Base-by-base conservation (phyloP, 1,139 yeast genomes). In the Yamadazyma songkhlaensis region DNA sequence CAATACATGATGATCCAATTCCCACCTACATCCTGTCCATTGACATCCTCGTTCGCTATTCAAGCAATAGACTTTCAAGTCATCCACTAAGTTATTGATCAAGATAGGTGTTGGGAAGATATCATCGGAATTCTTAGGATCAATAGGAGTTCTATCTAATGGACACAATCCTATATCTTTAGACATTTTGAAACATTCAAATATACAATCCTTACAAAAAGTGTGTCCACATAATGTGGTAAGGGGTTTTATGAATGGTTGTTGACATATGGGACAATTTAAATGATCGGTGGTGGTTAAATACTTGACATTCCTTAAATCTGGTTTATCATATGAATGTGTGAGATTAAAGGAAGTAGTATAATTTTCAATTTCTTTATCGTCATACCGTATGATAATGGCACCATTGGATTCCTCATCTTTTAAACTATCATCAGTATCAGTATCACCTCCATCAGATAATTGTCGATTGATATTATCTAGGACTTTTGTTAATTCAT, bases 221-320 rank as follows among this genome's bases (percentile, higher is more conserved):
- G 82, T 77, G 48, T 78, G 84, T 0, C 82, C 83, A 59, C 84
- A 78, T 1, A 66, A 51, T 0, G 84, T 79, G 4, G 80, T 74
- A 43, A 73, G 56, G 0, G 84, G 84, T 32, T 64, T 60, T 6
- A 73, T 59, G 45, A 77, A 76, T 3, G 83, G 81, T 38, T 72
- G 72, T 44, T 76, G 79, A 47, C 84, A 79, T 8, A 79, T 67
- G 3, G 83, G 81, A 47, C 84, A 78, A 39, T 60, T 65, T 38
- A 77, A 54, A 53, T 80, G 83, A 26, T 79, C 85, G 15, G 65
- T 78, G 52, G 49, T 51, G 36, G 61, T 62, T 30, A 56, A 50
- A 42, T 68, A 70, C 37, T 53, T 59, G 37, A 57, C 49, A 36
- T 60, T 64, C 35, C 74, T 48, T 31, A 64, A 40, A 41, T 67